Evolutionary conservation across 2,329 filamentous ascomycete genomes (phyloP).

Genomic region (Diaporthe vaccinii): DNA sequence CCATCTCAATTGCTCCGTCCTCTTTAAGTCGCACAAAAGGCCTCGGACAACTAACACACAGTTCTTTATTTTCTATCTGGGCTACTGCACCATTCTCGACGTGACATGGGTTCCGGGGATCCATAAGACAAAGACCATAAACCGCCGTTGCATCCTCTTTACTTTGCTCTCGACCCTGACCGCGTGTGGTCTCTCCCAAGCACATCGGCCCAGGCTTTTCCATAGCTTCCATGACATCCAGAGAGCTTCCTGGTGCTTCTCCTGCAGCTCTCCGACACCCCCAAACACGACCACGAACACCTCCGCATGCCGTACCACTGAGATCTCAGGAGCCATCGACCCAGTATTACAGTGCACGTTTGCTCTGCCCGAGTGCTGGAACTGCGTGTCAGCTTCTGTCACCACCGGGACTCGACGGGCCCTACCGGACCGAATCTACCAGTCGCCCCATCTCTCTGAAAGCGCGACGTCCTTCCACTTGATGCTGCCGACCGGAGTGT

Average conservation of each 20-base stretch:
- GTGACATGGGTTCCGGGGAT: slow-evolving; percentile 34
- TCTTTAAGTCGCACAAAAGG: slow-evolving; percentile 65
- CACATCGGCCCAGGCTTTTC: slow-evolving; percentile 21
- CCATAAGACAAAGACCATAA: slow-evolving; percentile 38
- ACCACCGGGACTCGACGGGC: slow-evolving; percentile 43
- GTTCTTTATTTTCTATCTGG: slow-evolving; percentile 38
- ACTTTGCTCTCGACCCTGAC: slow-evolving; percentile 7
- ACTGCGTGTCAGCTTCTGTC: slow-evolving; percentile 47
- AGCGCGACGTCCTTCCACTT: slow-evolving; percentile 30
- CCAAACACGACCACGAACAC: slow-evolving; percentile 58
- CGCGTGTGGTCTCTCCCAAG: slow-evolving; percentile 17
- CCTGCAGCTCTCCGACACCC: slow-evolving; percentile 63
- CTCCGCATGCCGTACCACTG: slow-evolving; percentile 65
- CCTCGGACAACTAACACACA: slow-evolving; percentile 52
- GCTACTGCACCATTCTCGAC: slow-evolving; percentile 45
- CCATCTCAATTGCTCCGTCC: slow-evolving; percentile 59
- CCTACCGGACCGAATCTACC: slow-evolving; percentile 28
- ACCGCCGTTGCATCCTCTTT: slow-evolving; percentile 42
- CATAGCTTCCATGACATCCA: slow-evolving; percentile 37
- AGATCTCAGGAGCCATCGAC: slow-evolving; percentile 59
- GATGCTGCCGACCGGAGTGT: slow-evolving; percentile 16
- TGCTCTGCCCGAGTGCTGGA: slow-evolving; percentile 60
- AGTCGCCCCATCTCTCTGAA: slow-evolving; percentile 17
- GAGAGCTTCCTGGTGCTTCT: slow-evolving; percentile 42
- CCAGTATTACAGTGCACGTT: slow-evolving; percentile 66